Conservation (phyloP, 176 grass and related monocot species). For the Avena atlantica region DNA sequence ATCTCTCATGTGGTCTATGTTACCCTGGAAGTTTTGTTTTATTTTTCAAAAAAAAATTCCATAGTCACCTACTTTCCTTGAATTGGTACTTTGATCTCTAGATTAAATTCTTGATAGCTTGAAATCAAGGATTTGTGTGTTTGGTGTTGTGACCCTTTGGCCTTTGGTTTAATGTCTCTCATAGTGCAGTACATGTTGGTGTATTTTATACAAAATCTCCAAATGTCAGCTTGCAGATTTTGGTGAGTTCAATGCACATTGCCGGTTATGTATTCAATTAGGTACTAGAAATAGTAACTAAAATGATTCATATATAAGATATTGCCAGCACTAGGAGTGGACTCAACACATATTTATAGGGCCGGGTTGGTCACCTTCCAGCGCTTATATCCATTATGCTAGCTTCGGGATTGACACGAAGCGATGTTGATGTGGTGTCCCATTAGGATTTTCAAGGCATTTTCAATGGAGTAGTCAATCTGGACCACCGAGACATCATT, state of each 20-base stretch:
- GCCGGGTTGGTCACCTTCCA: not conserved
- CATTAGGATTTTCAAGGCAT: no score
- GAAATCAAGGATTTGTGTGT: not conserved
- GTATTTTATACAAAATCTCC: not conserved
- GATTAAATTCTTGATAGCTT: not conserved
- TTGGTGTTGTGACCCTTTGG: not conserved
- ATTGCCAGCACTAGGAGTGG: not conserved
- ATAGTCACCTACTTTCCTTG: not conserved
- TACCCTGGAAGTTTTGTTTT: not conserved
- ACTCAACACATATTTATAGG: not conserved
- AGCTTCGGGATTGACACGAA: no score
- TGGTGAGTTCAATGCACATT: not conserved
- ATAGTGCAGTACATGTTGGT: not conserved
- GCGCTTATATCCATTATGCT: no score
- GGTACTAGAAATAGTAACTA: no score
- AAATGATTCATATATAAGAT: not conserved
- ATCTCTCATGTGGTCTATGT: no score
- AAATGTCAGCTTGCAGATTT: not conserved
- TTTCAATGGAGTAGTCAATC: no score
- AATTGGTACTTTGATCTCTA: not conserved
- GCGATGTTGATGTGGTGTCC: no score
- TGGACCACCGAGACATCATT: no score
- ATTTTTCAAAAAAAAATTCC: not conserved
- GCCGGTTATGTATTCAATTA: no score
- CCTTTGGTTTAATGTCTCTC: not conserved